Conservation (phyloP, 805 yeast species). For the Barnettozyma botsteinii region DNA sequence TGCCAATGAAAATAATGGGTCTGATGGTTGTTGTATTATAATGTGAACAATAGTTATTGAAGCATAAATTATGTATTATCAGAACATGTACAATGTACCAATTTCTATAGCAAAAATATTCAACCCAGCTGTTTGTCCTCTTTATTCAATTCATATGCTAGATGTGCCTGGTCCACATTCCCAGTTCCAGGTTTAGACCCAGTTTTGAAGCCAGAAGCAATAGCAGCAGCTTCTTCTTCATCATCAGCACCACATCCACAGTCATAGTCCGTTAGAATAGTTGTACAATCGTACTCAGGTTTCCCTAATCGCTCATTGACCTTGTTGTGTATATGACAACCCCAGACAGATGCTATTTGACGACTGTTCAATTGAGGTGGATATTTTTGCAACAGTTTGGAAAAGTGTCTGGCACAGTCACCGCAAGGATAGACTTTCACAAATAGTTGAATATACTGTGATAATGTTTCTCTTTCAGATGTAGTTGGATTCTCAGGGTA, state of each 20-base stretch:
- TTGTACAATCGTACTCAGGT: slow-evolving; percentile 75
- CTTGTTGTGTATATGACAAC: slow-evolving; percentile 85
- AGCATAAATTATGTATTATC: too few species aligned
- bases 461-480: slow-evolving; percentile 57
- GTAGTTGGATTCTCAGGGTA: slow-evolving; percentile 78
- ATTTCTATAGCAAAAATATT: too few species aligned
- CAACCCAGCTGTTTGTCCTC: slow-evolving; percentile 42
- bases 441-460: slow-evolving; percentile 62
- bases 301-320: slow-evolving; percentile 73
- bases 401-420: slow-evolving; percentile 93
- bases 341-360: slow-evolving; percentile 89
- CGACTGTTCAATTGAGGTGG: slow-evolving; percentile 84
- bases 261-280: slow-evolving; percentile 83
- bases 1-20: background rate
- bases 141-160: slow-evolving; percentile 41
- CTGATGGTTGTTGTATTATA: slow-evolving; percentile 31
- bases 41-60: slow-evolving; percentile 20
- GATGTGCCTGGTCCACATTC: slow-evolving; percentile 35
- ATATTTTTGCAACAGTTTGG: slow-evolving; percentile 52
- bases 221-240: slow-evolving; percentile 33
- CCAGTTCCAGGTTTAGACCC: background rate
- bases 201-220: slow-evolving; percentile 26
- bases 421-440: slow-evolving; percentile 96
- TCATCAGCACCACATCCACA: slow-evolving; percentile 93
- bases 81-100: too few species aligned